Conservation (phyloP, 2,329 filamentous ascomycete genomes). For the Beauveria varroae region DNA sequence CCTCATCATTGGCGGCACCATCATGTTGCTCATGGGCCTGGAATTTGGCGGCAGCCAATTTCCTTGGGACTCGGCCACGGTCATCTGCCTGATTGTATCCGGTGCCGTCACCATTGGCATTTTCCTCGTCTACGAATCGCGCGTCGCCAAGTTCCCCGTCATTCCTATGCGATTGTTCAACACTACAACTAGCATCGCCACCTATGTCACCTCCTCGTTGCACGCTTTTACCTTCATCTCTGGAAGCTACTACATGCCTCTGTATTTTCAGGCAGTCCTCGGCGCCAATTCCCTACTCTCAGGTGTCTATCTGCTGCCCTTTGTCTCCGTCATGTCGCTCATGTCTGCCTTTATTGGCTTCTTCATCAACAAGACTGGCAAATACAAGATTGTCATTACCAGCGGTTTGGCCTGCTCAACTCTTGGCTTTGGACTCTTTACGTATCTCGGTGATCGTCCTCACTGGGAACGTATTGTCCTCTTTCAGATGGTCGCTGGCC, state of each 20-base stretch:
- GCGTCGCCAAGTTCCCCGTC: slow-evolving; percentile 66
- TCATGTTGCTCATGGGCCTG: slow-evolving; percentile 81
- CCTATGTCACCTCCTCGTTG: slow-evolving; percentile 59
- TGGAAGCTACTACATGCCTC: slow-evolving; percentile 69
- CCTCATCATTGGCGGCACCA: slow-evolving; percentile 64
- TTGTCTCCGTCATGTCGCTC: slow-evolving; percentile 59
- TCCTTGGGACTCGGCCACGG: slow-evolving; percentile 68
- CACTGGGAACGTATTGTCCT: slow-evolving; percentile 51
- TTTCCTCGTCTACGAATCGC: slow-evolving; percentile 68
- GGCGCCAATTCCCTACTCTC: slow-evolving; percentile 61
- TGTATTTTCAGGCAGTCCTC: slow-evolving; percentile 77
- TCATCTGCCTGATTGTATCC: slow-evolving; percentile 72
- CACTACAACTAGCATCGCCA: slow-evolving; percentile 56
- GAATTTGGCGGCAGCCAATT: slow-evolving; percentile 72
- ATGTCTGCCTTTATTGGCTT: slow-evolving; percentile 50
- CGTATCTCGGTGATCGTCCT: slow-evolving; percentile 49
- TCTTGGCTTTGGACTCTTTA: slow-evolving; percentile 57
- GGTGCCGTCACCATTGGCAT: slow-evolving; percentile 54
- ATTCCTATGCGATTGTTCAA: slow-evolving; percentile 69
- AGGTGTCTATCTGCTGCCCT: slow-evolving; percentile 67
- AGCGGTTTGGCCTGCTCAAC: slow-evolving; percentile 51
- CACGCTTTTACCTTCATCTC: slow-evolving; percentile 75
- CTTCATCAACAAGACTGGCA: slow-evolving; percentile 56
- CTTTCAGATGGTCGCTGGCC: slow-evolving; percentile 55
- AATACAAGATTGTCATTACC: slow-evolving; percentile 55